These are phyloP conservation scores for Epithemia pelagica DNA, from an alignment of 108 stramenopile genomes.

Conservation along the genomic window DNA sequence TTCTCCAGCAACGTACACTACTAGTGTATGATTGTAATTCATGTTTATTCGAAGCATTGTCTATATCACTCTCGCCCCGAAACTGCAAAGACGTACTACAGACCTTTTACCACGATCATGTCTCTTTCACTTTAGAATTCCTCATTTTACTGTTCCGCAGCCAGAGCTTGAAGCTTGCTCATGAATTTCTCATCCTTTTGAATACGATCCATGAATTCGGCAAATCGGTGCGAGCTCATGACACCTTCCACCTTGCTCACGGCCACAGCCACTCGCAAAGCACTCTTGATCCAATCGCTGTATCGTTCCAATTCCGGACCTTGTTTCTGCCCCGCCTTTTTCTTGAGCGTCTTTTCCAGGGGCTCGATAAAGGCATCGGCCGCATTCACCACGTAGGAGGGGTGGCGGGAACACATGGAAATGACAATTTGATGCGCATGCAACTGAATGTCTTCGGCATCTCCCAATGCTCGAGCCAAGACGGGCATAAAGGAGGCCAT, in stretches of 20 bases:
- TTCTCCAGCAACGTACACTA: too few relatives aligned
- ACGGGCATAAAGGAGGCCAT: conserved; percentile 70
- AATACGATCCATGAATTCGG: conserved; percentile 56
- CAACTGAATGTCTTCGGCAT: conserved; percentile 77
- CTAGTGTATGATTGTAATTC: too few relatives aligned
- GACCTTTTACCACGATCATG: too few relatives aligned
- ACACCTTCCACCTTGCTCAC: conserved; percentile 57
- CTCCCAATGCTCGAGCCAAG: conserved; percentile 61
- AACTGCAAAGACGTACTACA: too few relatives aligned
- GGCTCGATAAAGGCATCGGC: conserved; percentile 67
- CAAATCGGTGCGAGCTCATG: conserved; percentile 59
- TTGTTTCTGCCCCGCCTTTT: conserved; percentile 70
- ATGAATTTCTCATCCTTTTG: neutral
- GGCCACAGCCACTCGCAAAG: conserved; percentile 63
- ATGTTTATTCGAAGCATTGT: too few relatives aligned
- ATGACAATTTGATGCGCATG: conserved; percentile 80
- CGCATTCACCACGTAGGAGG: conserved; percentile 48
- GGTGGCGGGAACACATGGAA: conserved; percentile 57
- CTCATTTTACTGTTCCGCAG: neutral
- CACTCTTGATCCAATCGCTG: conserved; percentile 82
- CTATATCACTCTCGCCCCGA: too few relatives aligned
- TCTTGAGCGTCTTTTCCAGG: conserved; percentile 79
- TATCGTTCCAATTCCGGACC: conserved; percentile 77
- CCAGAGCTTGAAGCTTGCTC: neutral
- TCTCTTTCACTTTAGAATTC: too few relatives aligned